Percentiles rank a stretch among this genome's conserved stretches.
These are phyloP conservation scores for Paecilomyces variotii DNA, from an alignment of 2,329 filamentous ascomycete genomes.

Conservation along the genomic window DNA sequence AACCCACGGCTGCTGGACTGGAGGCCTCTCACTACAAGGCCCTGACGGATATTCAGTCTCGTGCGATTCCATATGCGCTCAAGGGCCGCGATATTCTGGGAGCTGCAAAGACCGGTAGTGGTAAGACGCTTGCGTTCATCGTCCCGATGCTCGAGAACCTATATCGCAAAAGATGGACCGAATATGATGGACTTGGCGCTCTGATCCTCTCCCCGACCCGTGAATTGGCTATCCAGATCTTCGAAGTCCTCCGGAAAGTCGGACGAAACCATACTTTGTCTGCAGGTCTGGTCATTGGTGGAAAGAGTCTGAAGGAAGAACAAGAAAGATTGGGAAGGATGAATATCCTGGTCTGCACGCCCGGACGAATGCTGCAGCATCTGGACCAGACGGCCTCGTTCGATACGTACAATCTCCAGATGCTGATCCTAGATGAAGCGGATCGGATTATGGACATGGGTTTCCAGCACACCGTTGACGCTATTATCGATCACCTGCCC, in stretches of 20 bases:
- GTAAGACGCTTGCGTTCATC: constrained; percentile 90
- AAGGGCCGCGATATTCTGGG: constrained; percentile 84
- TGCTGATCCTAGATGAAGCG: constrained; percentile 90
- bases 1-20: constrained; percentile 69
- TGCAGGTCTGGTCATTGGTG: constrained; percentile 86
- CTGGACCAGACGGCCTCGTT: constrained; percentile 88
- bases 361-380: constrained; percentile 90
- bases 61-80: constrained; percentile 79
- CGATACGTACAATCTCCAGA: constrained; percentile 82
- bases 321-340: constrained; percentile 76
- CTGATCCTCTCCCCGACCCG: constrained; percentile 90
- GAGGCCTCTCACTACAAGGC: constrained; percentile 81
- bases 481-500: constrained; percentile 85
- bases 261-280: constrained; percentile 85
- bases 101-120: constrained; percentile 89
- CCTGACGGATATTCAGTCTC: constrained; percentile 84
- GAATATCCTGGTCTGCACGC: constrained; percentile 96
- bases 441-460: constrained; percentile 98
- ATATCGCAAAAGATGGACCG: constrained; percentile 80
- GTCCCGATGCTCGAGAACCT: constrained; percentile 88
- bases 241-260: constrained; percentile 84
- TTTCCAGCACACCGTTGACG: constrained; percentile 83
- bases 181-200: constrained; percentile 83
- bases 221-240: constrained; percentile 93
- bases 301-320: constrained; percentile 82